phyloP scores from a whole-genome alignment of 192 early-diverging fungal genomes.

The Podila epigama region DNA sequence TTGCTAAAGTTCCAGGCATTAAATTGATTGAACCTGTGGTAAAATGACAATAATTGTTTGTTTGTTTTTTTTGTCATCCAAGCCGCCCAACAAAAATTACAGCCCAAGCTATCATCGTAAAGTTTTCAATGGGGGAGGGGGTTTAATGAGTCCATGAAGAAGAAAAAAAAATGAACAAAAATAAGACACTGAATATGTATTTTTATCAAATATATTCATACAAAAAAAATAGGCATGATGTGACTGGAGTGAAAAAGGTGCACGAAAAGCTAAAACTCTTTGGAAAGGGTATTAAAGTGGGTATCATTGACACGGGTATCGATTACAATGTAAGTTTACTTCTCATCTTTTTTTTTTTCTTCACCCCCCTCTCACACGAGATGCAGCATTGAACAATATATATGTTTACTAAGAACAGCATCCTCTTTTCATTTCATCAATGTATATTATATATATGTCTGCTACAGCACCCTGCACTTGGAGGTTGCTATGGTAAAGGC shows the following conservation, averaged over 20 bases:
- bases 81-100: neutral
- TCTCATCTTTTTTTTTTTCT: neutral
- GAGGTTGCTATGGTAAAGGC: slow-evolving; percentile 63
- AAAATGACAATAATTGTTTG: neutral
- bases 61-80: neutral
- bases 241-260: slow-evolving; percentile 37
- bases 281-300: slow-evolving; percentile 17
- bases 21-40: slow-evolving; percentile 4
- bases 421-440: neutral
- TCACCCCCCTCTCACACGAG: neutral
- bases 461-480: slow-evolving; percentile 61
- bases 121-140: neutral
- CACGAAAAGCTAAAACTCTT: slow-evolving; percentile 21
- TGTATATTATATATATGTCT: neutral
- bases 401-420: no score
- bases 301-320: neutral
- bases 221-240: slow-evolving; percentile 12
- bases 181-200: neutral
- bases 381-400: no score
- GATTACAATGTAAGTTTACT: neutral
- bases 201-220: neutral
- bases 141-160: neutral
- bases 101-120: neutral
- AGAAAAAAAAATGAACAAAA: neutral
- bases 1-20: neutral